These are phyloP conservation scores for Arctium lappa DNA, from an alignment of 129 eudicot species.

Conservation along the genomic window DNA sequence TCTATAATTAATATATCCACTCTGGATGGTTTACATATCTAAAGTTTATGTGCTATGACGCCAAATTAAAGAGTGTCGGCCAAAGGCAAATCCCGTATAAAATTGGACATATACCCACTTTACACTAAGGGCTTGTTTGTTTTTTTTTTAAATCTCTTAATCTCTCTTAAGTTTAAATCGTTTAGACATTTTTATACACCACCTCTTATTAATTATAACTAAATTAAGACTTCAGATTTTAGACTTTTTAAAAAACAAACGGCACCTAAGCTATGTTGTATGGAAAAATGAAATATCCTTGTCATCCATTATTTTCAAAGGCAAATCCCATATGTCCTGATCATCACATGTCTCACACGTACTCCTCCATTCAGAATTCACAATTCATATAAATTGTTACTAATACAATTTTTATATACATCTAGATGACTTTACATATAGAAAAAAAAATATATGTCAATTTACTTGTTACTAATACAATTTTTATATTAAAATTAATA, in stretches of 20 bases:
- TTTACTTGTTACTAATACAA: not conserved
- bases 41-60: not conserved
- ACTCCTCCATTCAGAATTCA: not conserved
- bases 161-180: no score
- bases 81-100: not conserved
- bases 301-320: not conserved
- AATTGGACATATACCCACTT: not conserved
- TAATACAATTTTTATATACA: not conserved
- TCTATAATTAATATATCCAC: not conserved
- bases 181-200: no score
- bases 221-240: no score
- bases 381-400: not conserved
- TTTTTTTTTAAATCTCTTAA: no score
- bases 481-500: not conserved
- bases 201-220: no score
- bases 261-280: not conserved
- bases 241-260: no score
- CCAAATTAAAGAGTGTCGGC: not conserved
- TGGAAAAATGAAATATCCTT: not conserved
- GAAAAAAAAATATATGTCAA: not conserved
- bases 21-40: not conserved
- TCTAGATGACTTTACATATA: not conserved
- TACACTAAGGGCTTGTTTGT: not conserved
- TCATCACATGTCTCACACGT: slow-evolving; percentile 10
- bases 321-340: slow-evolving; percentile 2